Evolutionary conservation across 768 basidiomycete genomes (phyloP).

Genomic region (Serendipita sp.): DNA sequence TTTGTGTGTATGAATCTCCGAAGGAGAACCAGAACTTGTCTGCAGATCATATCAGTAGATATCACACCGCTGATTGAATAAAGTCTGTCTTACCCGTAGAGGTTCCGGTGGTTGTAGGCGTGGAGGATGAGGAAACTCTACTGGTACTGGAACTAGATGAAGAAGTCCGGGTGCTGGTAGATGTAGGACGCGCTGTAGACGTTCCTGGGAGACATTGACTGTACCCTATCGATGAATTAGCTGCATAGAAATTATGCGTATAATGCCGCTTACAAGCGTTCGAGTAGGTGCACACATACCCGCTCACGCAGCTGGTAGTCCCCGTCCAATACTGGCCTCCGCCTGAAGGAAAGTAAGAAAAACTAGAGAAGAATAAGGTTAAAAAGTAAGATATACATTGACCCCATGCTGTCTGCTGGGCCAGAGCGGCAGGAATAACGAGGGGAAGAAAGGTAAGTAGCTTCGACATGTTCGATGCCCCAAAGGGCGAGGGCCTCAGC

Average conservation of each 20-base stretch:
- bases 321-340: neutral
- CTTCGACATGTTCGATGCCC: too few relatives aligned
- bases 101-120: constrained; percentile 12
- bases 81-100: constrained; percentile 10
- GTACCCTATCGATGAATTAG: constrained; percentile 22
- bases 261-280: neutral
- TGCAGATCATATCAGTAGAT: too few relatives aligned
- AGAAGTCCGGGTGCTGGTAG: neutral
- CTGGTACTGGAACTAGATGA: constrained; percentile 5
- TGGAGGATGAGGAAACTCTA: constrained; percentile 8
- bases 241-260: constrained; percentile 8
- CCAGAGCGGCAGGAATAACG: neutral
- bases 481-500: too few relatives aligned
- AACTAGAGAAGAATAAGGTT: too few relatives aligned
- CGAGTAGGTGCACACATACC: constrained; percentile 16
- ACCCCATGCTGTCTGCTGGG: neutral
- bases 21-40: constrained; percentile 43
- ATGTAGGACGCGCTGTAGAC: neutral
- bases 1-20: constrained; percentile 18
- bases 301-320: constrained; percentile 22
- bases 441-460: too few relatives aligned
- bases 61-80: too few relatives aligned
- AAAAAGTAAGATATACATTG: neutral
- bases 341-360: neutral
- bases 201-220: constrained; percentile 23